These are phyloP conservation scores for Sarcocystis neurona DNA, from an alignment of 169 alveolate genomes.

Conservation along the genomic window DNA sequence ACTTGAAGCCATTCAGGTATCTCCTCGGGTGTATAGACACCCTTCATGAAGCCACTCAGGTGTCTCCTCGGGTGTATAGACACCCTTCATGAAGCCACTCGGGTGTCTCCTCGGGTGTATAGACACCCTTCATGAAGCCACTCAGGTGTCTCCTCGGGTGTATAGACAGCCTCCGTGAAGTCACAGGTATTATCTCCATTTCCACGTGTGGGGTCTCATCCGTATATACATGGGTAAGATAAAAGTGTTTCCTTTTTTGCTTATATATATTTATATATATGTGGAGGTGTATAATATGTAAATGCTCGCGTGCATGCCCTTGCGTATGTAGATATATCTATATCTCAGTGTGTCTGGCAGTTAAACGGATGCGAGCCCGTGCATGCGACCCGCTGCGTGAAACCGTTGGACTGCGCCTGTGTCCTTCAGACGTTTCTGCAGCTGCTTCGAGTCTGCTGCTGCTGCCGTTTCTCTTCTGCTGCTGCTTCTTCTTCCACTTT, in stretches of 20 bases:
- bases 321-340: not conserved
- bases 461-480: not conserved
- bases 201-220: too few species aligned
- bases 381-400: too few species aligned
- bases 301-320: too few species aligned
- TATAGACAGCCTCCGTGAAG: too few species aligned
- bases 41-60: constrained; percentile 48
- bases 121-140: constrained; percentile 17
- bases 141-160: not conserved
- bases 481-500: too few species aligned
- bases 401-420: too few species aligned
- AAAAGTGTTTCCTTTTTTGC: not conserved
- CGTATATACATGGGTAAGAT: too few species aligned
- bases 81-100: constrained; percentile 33
- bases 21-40: not conserved
- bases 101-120: not conserved
- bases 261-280: not conserved
- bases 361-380: not conserved
- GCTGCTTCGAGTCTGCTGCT: constrained; percentile 1
- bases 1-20: constrained; percentile 46
- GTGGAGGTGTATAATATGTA: too few species aligned
- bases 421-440: constrained; percentile 24
- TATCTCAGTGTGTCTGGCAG: not conserved
- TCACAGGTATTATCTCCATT: too few species aligned
- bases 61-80: not conserved